Conservation (phyloP, 208 protist genomes). For the Leishmania major region DNA sequence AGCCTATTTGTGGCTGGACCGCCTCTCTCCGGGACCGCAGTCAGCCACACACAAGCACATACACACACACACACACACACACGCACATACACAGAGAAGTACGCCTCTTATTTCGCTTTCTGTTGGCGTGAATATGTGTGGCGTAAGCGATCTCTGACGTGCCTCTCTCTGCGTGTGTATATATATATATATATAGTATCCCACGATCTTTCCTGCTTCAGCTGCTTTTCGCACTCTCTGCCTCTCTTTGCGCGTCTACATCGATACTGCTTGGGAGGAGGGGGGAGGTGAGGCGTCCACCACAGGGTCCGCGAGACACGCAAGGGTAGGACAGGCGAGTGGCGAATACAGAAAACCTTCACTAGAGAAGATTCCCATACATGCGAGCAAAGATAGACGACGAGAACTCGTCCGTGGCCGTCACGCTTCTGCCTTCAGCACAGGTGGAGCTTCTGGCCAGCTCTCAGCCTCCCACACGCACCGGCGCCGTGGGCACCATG, state of each 20-base stretch:
- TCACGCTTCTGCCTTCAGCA: conserved; percentile 9
- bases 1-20: background rate
- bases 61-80: background rate
- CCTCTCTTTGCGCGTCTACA: background rate
- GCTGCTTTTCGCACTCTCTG: background rate
- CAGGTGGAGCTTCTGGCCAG: background rate
- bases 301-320: background rate
- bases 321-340: too few species aligned
- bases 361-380: background rate
- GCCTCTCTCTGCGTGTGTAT: background rate
- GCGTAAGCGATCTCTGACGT: conserved; percentile 1
- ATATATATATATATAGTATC: too few species aligned
- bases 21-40: background rate
- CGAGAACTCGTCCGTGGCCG: conserved; percentile 23
- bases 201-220: background rate
- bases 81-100: too few species aligned
- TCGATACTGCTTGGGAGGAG: background rate
- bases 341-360: background rate
- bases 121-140: background rate
- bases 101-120: background rate
- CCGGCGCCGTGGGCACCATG: background rate
- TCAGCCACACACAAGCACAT: background rate
- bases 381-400: conserved; percentile 18
- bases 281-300: background rate
- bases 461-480: background rate